These are phyloP conservation scores for Chlorophyllum brunneum DNA, from an alignment of 768 basidiomycete genomes.

Conservation along the genomic window DNA sequence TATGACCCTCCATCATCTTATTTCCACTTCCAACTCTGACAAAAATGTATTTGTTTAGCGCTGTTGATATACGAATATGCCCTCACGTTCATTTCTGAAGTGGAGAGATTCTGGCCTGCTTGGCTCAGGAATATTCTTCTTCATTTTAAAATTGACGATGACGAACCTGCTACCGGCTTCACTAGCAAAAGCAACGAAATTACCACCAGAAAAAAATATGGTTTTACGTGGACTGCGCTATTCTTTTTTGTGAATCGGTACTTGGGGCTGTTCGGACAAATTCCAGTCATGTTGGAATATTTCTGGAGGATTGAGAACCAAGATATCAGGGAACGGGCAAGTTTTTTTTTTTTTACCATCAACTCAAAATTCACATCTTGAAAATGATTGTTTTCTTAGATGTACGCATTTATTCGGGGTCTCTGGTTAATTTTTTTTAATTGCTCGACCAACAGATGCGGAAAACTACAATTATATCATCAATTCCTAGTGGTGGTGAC, in stretches of 20 bases:
- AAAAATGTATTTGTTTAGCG: neutral
- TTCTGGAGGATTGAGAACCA: conserved; percentile 25
- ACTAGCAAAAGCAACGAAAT: too few relatives aligned
- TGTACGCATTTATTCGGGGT: neutral
- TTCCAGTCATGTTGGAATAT: conserved; percentile 31
- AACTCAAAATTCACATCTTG: neutral
- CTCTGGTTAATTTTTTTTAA: neutral
- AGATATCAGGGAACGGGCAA: conserved; percentile 21
- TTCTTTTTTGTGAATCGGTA: conserved; percentile 45
- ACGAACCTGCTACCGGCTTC: too few relatives aligned
- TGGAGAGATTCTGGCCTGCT: conserved; percentile 5
- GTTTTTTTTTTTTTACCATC: neutral
- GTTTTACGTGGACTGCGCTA: conserved; percentile 29
- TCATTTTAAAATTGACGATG: neutral
- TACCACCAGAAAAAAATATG: conserved; percentile 11
- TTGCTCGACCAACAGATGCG: conserved; percentile 19
- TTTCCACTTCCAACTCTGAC: neutral
- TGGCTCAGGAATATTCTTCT: neutral
- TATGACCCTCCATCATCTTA: neutral
- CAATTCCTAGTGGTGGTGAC: conserved; percentile 30
- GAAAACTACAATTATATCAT: conserved; percentile 22
- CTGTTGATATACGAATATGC: conserved; percentile 7
- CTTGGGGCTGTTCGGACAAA: conserved; percentile 32
- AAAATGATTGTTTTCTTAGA: neutral
- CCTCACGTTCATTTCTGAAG: conserved; percentile 4